Conservation (phyloP, 2,329 filamentous ascomycete genomes). For the Corniculantispora saksenae region DNA sequence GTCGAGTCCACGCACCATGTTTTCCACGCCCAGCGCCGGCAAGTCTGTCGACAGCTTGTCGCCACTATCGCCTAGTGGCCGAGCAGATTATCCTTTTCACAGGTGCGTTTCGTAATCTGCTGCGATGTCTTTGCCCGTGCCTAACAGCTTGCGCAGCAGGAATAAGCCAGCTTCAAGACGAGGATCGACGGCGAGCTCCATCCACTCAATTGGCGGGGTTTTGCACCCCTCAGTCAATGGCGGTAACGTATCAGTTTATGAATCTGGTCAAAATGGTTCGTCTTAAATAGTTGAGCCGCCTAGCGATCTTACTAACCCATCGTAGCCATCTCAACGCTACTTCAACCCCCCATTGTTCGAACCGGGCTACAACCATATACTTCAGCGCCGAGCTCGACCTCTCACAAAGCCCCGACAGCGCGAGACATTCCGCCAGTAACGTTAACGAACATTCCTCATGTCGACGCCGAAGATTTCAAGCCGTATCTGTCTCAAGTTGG, state of each 20-base stretch:
- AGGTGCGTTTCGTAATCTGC: conserved; percentile 43
- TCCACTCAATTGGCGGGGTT: conserved; percentile 82
- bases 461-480: conserved; percentile 78
- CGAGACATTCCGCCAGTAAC: conserved; percentile 92
- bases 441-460: conserved; percentile 80
- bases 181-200: conserved; percentile 83
- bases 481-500: conserved; percentile 85
- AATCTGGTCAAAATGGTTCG: conserved; percentile 82
- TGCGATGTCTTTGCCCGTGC: not conserved
- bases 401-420: conserved; percentile 79
- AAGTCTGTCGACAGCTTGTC: conserved; percentile 68
- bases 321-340: conserved; percentile 85
- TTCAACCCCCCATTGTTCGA: conserved; percentile 85
- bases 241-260: conserved; percentile 59
- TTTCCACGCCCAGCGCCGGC: conserved; percentile 57
- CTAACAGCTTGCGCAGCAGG: conserved; percentile 8
- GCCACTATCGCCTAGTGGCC: conserved; percentile 50
- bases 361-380: conserved; percentile 84
- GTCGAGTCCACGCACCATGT: conserved; percentile 49
- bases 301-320: not conserved
- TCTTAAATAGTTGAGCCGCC: conserved; percentile 17
- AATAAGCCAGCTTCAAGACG: conserved; percentile 54
- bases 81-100: conserved; percentile 60
- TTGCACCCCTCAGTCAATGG: conserved; percentile 67
- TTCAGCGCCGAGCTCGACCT: conserved; percentile 65